Evolutionary conservation across 2,329 filamentous ascomycete genomes (phyloP).

Genomic region (Epicoccum nigrum): DNA sequence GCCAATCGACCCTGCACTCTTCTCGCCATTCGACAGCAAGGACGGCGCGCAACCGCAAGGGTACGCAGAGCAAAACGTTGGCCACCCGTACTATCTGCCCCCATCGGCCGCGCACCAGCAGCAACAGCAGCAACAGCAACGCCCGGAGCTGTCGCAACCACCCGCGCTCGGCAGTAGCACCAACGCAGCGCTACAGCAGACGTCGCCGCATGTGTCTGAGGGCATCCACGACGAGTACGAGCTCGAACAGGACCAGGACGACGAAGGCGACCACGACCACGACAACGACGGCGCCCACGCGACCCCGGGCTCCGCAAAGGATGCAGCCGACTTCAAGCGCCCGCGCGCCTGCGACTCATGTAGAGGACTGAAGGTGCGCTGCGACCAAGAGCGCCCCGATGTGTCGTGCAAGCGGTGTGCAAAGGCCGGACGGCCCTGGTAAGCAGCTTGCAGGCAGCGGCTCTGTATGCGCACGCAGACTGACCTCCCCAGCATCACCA

Average conservation of each 20-base stretch:
- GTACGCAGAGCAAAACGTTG: conserved; percentile 34
- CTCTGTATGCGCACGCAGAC: background rate
- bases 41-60: conserved; percentile 20
- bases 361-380: conserved; percentile 62
- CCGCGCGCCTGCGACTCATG: conserved; percentile 57
- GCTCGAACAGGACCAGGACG: conserved; percentile 36
- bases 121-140: conserved; percentile 31
- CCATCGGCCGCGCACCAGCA: conserved; percentile 29
- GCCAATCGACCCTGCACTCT: conserved; percentile 42
- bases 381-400: conserved; percentile 74
- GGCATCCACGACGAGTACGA: conserved; percentile 37
- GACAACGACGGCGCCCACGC: conserved; percentile 38
- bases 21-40: conserved; percentile 30
- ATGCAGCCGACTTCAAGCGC: conserved; percentile 51
- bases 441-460: conserved; percentile 58
- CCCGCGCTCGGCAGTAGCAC: conserved; percentile 28
- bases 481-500: conserved; percentile 50
- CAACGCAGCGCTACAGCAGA: conserved; percentile 43
- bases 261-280: conserved; percentile 38
- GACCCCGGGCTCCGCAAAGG: conserved; percentile 41
- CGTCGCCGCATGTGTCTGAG: conserved; percentile 33
- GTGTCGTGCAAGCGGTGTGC: conserved; percentile 70
- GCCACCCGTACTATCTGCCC: conserved; percentile 44
- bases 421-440: conserved; percentile 78
- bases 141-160: conserved; percentile 9